Base-by-base conservation (phyloP, 163 green algal genomes). In the Scenedesmus sp. region DNA sequence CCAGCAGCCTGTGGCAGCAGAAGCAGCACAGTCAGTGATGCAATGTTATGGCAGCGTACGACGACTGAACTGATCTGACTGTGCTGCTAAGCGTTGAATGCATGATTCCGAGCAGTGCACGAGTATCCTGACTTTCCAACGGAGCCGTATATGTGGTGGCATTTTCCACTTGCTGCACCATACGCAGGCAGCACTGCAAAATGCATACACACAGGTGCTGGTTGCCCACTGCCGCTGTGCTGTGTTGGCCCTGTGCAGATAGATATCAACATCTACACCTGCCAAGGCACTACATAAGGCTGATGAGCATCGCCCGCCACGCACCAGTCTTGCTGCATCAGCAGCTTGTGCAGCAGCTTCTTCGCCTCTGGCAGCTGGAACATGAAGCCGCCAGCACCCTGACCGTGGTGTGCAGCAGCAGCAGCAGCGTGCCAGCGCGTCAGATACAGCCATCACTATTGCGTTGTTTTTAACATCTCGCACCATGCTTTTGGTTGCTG, bases 341-440 rank as follows among this genome's bases (percentile, higher is more conserved):
- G 52, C 64, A 90, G 52, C 6, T 82, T 23, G 18, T 73, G 26
- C 46, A 90, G 85, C 66, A 90, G 66, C 66, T 82, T 82, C 59
- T 81, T 79, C 10, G 84, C 84, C 52, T 88, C 84, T 76, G 84
- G 26, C 84, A 64, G 83, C n/a, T 88, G 56, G 23, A 74, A 52
- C 83, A 88, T 74, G 57, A 76, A 52, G 56, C 83, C 57, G 34
- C 20, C 23, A 34, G 57, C 57, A 74, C 83, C 57, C 83, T 88
- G 59, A 57, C 66, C 3, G 26, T 56, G 10, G 13, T 5, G 23
- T 9, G 23, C 20, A 66, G 3, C 15, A 66, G 4, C 52, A 64
- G 52, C 54, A 55, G n/a, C 54, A 66, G 9, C 18, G 15, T 52
- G 52, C 9, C 15, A 84, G 73, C 73, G 34, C 34, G 34, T 46